These are phyloP conservation scores for Noccaea bulbosa DNA, from an alignment of 345 rosid genomes.

Conservation along the genomic window DNA sequence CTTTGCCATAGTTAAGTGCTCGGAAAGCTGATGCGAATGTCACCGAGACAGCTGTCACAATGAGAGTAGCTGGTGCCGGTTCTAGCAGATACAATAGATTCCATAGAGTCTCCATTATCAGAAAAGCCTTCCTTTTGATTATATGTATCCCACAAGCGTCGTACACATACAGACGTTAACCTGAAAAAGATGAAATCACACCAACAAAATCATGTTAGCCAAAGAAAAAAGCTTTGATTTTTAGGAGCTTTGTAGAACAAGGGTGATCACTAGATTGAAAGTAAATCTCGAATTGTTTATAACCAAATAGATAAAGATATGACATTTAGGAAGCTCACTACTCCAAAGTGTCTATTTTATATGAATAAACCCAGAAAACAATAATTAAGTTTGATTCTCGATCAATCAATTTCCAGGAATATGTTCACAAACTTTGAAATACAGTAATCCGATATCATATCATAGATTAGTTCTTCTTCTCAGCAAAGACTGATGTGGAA, in stretches of 20 bases:
- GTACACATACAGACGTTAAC: not conserved
- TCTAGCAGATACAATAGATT: conserved; percentile 77
- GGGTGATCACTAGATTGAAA: not conserved
- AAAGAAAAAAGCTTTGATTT: not conserved
- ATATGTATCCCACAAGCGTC: conserved; percentile 27
- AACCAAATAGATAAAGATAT: not conserved
- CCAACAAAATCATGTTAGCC: conserved; percentile 23
- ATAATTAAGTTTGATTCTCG: not conserved
- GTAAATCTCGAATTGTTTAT: not conserved
- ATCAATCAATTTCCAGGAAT: not conserved
- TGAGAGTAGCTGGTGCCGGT: conserved; percentile 89
- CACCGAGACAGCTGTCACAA: conserved; percentile 80
- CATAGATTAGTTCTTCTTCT: not conserved
- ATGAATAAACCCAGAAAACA: conserved; percentile 2
- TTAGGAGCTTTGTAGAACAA: conserved; percentile 19
- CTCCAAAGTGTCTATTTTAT: not conserved
- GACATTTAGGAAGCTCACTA: not conserved
- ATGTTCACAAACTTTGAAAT: not conserved
- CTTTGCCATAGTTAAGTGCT: conserved; percentile 88
- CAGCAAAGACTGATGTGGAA: not conserved
- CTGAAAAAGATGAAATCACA: conserved; percentile 25
- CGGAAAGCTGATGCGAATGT: conserved; percentile 96
- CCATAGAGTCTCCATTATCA: conserved; percentile 84
- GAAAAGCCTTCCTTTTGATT: conserved; percentile 20
- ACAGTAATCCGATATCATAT: not conserved